phyloP scores from a whole-genome alignment of 352 stramenopile genomes.

The Globisporangium spiculum region DNA sequence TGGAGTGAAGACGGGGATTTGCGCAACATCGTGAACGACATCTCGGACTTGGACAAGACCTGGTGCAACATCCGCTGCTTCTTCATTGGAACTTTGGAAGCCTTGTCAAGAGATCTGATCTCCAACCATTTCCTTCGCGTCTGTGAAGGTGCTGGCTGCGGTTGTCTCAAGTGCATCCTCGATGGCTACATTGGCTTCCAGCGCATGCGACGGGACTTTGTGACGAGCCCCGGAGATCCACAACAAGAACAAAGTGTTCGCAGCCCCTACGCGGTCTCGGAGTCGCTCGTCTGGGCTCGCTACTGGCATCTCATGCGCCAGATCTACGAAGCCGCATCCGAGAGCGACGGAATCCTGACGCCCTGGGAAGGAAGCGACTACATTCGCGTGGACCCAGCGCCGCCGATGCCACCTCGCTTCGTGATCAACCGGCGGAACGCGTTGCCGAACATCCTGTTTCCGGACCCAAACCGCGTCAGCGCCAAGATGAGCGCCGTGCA shows the following conservation, averaged over 20 bases:
- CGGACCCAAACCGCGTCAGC: conserved; percentile 62
- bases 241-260: conserved; percentile 16
- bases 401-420: conserved; percentile 38
- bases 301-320: conserved; percentile 86
- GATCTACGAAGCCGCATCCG: conserved; percentile 58
- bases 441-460: conserved; percentile 68
- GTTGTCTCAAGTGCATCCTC: conserved; percentile 80
- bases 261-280: conserved; percentile 43
- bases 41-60: conserved; percentile 58
- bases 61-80: conserved; percentile 53
- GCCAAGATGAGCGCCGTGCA: conserved; percentile 41
- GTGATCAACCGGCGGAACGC: conserved; percentile 41
- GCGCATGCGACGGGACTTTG: conserved; percentile 60
- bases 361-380: conserved; percentile 45
- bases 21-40: conserved; percentile 62
- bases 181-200: conserved; percentile 82
- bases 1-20: conserved; percentile 73
- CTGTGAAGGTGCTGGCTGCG: conserved; percentile 72
- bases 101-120: conserved; percentile 46
- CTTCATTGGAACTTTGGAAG: conserved; percentile 72
- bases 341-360: conserved; percentile 63
- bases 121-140: conserved; percentile 51
- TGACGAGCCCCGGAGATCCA: neutral
- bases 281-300: conserved; percentile 64
- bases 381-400: conserved; percentile 30